Percentiles rank a stretch among this genome's conserved stretches.
Conservation (phyloP, 495 filamentous ascomycete genomes). For the Melanomma pulvis-pyrius region DNA sequence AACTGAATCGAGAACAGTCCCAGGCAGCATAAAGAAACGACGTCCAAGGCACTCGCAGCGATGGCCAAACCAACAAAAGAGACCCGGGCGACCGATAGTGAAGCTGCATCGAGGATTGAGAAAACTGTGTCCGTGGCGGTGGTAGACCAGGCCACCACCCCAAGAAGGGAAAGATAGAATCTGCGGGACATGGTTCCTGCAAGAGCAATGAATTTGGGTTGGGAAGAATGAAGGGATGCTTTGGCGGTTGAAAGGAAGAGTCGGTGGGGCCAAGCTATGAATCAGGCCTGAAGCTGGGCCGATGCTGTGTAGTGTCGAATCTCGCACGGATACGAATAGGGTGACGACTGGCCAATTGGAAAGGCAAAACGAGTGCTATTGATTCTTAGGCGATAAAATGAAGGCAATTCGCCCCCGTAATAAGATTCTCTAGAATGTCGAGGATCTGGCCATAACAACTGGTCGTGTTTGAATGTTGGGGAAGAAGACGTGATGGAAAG, state of each 20-base stretch:
- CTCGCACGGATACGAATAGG: constrained; percentile 3
- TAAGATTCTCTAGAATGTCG: background rate
- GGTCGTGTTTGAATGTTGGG: background rate
- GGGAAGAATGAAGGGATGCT: background rate
- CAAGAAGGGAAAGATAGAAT: constrained; percentile 28
- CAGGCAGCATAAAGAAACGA: constrained; percentile 18
- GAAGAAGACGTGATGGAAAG: constrained; percentile 2
- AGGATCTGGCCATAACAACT: constrained; percentile 7
- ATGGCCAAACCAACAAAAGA: constrained; percentile 21
- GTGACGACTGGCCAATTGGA: constrained; percentile 8
- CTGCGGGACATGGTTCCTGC: constrained; percentile 2
- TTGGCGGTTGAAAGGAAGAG: background rate
- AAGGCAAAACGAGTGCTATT: constrained; percentile 9
- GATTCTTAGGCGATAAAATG: background rate
- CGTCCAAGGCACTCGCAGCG: constrained; percentile 23
- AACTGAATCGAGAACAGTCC: constrained; percentile 28
- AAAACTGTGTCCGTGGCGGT: constrained; percentile 29
- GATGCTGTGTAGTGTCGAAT: constrained; percentile 1
- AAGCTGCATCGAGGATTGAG: constrained; percentile 31
- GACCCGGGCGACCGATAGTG: constrained; percentile 9
- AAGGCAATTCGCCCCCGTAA: background rate
- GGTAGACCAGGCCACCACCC: constrained; percentile 25
- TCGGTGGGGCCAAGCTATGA: constrained; percentile 17
- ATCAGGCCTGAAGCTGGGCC: background rate
- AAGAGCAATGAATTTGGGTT: constrained; percentile 10